A percentile compares a stretch with the other conserved stretches of the same genome.
These are phyloP conservation scores for Saccharomyces pastorianus DNA, from an alignment of 1,139 yeast genomes.

Conservation along the genomic window DNA sequence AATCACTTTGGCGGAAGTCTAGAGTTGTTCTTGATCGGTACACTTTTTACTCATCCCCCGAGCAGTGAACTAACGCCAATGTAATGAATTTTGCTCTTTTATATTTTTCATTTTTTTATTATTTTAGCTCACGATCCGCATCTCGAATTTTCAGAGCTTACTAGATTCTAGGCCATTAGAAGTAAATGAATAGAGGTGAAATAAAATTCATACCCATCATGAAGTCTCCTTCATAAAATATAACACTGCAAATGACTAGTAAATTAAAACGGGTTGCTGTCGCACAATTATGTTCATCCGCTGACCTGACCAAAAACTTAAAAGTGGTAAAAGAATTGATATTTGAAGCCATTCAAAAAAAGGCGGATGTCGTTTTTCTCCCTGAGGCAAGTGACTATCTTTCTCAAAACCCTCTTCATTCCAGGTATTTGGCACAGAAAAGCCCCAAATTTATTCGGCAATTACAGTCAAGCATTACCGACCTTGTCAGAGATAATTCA, in stretches of 20 bases:
- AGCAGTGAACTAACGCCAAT: neutral
- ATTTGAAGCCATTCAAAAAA: slow-evolving; percentile 47
- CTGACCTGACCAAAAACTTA: slow-evolving; percentile 54
- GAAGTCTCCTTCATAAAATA: neutral
- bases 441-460: slow-evolving; percentile 34
- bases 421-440: slow-evolving; percentile 48
- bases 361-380: slow-evolving; percentile 63
- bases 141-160: neutral
- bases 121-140: neutral
- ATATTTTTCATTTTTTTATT: neutral
- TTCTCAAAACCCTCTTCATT: slow-evolving; percentile 60
- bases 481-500: slow-evolving; percentile 28
- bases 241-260: neutral
- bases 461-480: slow-evolving; percentile 42
- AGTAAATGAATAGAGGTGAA: neutral
- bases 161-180: neutral
- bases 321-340: slow-evolving; percentile 50
- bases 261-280: slow-evolving; percentile 48
- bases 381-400: slow-evolving; percentile 94
- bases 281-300: slow-evolving; percentile 78
- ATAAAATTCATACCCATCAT: neutral
- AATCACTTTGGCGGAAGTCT: neutral
- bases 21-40: neutral
- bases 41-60: neutral
- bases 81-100: neutral